Evolutionary conservation across 2,329 filamentous ascomycete genomes (phyloP).

Genomic region (Sphaerulina populicola): DNA sequence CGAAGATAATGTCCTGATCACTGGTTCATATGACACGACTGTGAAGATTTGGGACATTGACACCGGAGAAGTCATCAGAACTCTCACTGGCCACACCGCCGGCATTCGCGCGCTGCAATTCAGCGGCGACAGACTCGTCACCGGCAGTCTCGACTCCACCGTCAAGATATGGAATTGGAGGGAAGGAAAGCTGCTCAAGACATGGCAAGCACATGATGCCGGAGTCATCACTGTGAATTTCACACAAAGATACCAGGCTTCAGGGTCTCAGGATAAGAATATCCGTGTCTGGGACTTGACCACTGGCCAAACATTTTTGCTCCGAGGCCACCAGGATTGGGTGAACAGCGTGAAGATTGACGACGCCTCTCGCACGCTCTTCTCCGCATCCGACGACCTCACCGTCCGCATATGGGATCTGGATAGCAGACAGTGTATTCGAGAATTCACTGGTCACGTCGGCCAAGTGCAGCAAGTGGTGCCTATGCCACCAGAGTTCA

Average conservation of each 20-base stretch:
- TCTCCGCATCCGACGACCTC: conserved; percentile 90
- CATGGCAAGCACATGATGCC: conserved; percentile 66
- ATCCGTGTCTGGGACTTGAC: conserved; percentile 79
- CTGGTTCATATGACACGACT: conserved; percentile 88
- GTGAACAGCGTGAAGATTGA: conserved; percentile 94
- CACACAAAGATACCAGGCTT: conserved; percentile 73
- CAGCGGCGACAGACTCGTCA: conserved; percentile 83
- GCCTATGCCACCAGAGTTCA: conserved; percentile 75
- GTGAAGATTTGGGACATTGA: conserved; percentile 96
- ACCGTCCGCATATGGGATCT: conserved; percentile 90
- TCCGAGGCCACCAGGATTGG: conserved; percentile 85
- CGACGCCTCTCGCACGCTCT: conserved; percentile 60
- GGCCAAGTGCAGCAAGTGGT: conserved; percentile 91
- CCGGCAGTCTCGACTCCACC: conserved; percentile 76
- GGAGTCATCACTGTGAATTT: conserved; percentile 86
- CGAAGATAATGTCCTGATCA: conserved; percentile 82
- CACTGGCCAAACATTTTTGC: conserved; percentile 61
- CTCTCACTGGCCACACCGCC: conserved; percentile 69
- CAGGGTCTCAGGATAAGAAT: conserved; percentile 79
- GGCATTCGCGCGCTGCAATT: conserved; percentile 88
- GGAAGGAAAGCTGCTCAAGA: conserved; percentile 77
- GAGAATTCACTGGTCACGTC: conserved; percentile 76
- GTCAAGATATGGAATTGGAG: conserved; percentile 96
- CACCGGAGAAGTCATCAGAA: conserved; percentile 77
- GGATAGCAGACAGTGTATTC: conserved; percentile 70